Conservation (phyloP, 108 stramenopile genomes). For the Pseudonitzschia pungens region DNA sequence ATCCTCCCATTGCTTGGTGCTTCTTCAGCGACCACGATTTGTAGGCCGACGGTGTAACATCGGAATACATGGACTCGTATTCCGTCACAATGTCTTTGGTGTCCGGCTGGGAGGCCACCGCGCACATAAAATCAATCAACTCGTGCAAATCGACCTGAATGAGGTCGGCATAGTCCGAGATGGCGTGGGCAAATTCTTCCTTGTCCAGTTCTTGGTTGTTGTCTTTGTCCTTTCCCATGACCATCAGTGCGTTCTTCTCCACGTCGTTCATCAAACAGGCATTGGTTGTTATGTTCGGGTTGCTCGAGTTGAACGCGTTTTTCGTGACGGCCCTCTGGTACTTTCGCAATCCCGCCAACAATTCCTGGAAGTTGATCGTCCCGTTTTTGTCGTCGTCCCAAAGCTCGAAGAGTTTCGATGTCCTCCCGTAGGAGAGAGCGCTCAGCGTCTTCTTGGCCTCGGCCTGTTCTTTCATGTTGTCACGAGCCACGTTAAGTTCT, state of each 20-base stretch:
- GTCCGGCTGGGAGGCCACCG: constrained; percentile 29
- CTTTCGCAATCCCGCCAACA: constrained; percentile 36
- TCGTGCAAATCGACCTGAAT: constrained; percentile 32
- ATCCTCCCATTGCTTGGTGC: not conserved
- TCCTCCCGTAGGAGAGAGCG: constrained; percentile 37
- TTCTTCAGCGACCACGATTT: constrained; percentile 1
- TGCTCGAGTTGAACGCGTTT: not conserved
- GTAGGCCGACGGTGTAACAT: constrained; percentile 9
- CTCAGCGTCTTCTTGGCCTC: constrained; percentile 29
- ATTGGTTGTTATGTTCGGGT: not conserved
- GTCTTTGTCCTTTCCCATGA: constrained; percentile 44
- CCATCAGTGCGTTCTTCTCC: constrained; percentile 32
- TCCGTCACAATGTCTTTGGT: constrained; percentile 13
- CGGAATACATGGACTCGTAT: constrained; percentile 27
- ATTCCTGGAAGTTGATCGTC: constrained; percentile 45
- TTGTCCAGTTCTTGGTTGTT: constrained; percentile 39
- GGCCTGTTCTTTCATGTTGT: constrained; percentile 20
- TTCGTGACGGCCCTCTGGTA: constrained; percentile 29
- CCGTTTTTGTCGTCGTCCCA: constrained; percentile 45
- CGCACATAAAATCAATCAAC: constrained; percentile 51
- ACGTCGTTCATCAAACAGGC: constrained; percentile 14
- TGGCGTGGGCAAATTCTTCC: constrained; percentile 44
- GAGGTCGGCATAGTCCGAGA: constrained; percentile 41
- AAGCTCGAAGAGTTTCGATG: constrained; percentile 35
- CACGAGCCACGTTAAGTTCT: constrained; percentile 17